Base-by-base conservation (phyloP, 2,329 filamentous ascomycete species). In the Neurospora crassa region DNA sequence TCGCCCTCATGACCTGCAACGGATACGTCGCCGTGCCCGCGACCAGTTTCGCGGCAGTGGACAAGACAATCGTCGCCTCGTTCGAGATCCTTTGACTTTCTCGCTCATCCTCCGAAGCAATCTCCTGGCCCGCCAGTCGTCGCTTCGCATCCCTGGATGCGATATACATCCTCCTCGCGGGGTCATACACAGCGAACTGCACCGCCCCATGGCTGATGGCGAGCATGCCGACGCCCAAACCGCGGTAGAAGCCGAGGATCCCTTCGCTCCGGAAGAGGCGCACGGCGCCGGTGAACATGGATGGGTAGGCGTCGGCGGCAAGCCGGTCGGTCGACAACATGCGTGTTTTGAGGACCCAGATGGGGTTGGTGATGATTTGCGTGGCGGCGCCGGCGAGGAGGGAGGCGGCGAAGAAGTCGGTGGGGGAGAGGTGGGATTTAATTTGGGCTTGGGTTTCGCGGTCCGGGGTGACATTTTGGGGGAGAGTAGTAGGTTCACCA, bases 261-360 rank as follows among this genome's bases (percentile, higher is more conserved):
- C 96, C 96, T 79, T 98, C 94, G 2, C 85, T 86, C 20, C 81
- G 81, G 77, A 90, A 87, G 24, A 99, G 88, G 67, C 89, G 86
- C 45, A 80, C 80, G 2, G 90, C 87, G 40, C 96, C 96, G 68
- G 90, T 86, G 74, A 85, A 82, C 84, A 97, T 92, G 74, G 88
- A 91, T 18, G 88, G 86, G 81, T 99, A 99, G 1, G 95, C 96
- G 16, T 93, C 93, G 1, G 86, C 87, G 6, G 89, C 86, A 70
- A 88, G 85, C 68, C 88, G 88, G 75, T 96, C 92, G 4, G 92
- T 94, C 40, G 94, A 93, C 34, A 98, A 85, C 94, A 99, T 98
- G 74, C 96, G 91, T 10, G 95, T 98, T 84, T 98, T 98, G 80
- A 99, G 89, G 2, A 99, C 96, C 96, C 96, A 99, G 76, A 99